A percentile compares a stretch with the other conserved stretches of the same genome.
Evolutionary conservation across 75 land plant species (phyloP).

Genomic region (Selaginella moellendorffii): DNA sequence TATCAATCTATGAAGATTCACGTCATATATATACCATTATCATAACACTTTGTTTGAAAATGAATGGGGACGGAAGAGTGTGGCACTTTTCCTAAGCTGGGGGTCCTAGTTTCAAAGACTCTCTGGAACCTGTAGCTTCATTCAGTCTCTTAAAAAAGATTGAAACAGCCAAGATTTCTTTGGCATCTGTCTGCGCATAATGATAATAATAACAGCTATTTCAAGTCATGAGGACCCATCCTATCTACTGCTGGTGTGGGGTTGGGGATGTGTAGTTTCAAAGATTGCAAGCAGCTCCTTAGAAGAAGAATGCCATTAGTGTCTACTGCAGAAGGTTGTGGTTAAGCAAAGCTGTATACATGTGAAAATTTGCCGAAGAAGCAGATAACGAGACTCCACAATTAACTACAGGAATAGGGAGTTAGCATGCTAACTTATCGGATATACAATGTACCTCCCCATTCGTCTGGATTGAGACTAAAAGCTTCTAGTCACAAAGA

Average conservation of each 20-base stretch:
- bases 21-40: no score
- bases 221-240: no score
- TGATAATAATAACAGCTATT: not conserved
- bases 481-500: constrained; percentile 62
- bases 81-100: constrained; percentile 61
- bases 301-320: no score
- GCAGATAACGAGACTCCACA: constrained; percentile 49
- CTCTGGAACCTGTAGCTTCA: constrained; percentile 66
- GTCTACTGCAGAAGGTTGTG: no score
- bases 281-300: no score
- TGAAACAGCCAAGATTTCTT: constrained; percentile 75
- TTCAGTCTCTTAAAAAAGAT: constrained; percentile 74
- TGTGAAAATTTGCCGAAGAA: constrained; percentile 54
- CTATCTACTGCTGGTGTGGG: constrained; percentile 58
- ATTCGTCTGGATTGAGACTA: constrained; percentile 47
- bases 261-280: no score
- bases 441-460: constrained; percentile 49
- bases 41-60: no score
- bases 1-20: no score
- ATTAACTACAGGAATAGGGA: constrained; percentile 33
- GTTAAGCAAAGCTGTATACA: constrained; percentile 45
- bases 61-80: constrained; percentile 69
- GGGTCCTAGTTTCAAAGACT: constrained; percentile 7
- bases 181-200: constrained; percentile 84
- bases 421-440: not conserved